A percentile compares a stretch with the other conserved stretches of the same genome.
Evolutionary conservation across 768 basidiomycete species (phyloP).

Genomic region (Pisolithus albus): DNA sequence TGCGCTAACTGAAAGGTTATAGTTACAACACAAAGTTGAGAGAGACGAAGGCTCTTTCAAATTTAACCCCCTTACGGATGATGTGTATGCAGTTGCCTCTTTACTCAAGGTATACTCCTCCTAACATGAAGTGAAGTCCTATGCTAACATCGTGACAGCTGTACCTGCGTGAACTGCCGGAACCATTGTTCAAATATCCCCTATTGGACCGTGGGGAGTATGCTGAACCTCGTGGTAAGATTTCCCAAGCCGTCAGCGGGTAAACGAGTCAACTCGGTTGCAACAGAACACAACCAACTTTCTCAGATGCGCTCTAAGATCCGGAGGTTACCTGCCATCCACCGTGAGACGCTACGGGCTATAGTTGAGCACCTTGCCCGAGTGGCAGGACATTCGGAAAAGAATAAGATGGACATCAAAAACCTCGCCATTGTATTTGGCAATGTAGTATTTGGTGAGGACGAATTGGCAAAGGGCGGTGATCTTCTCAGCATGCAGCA

Average conservation of each 20-base stretch:
- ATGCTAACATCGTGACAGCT: conserved; percentile 34
- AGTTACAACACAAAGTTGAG: conserved; percentile 86
- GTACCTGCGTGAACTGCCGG: conserved; percentile 82
- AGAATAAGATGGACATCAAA: conserved; percentile 92
- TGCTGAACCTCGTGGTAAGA: conserved; percentile 65
- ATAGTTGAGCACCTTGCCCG: conserved; percentile 78
- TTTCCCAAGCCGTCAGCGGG: not conserved
- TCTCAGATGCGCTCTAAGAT: conserved; percentile 84
- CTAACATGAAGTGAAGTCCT: not conserved
- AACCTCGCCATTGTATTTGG: conserved; percentile 91
- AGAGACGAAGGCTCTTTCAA: conserved; percentile 69
- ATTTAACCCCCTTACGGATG: conserved; percentile 66
- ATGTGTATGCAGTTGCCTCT: conserved; percentile 78
- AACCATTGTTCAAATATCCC: conserved; percentile 80
- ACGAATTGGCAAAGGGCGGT: conserved; percentile 73
- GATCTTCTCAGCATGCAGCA: conserved; percentile 73
- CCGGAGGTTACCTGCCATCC: conserved; percentile 72
- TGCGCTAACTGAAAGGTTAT: conserved; percentile 5
- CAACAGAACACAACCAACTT: conserved; percentile 67
- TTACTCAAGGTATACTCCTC: conserved; percentile 61
- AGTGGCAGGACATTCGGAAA: conserved; percentile 56
- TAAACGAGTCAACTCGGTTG: conserved; percentile 1
- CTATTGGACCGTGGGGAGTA: conserved; percentile 78
- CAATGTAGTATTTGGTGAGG: conserved; percentile 85
- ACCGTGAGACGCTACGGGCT: conserved; percentile 77